A percentile compares a stretch with the other conserved stretches of the same genome.
These are phyloP conservation scores for Neonothopanus nambi DNA, from an alignment of 1,284 basidiomycete species.

Conservation along the genomic window DNA sequence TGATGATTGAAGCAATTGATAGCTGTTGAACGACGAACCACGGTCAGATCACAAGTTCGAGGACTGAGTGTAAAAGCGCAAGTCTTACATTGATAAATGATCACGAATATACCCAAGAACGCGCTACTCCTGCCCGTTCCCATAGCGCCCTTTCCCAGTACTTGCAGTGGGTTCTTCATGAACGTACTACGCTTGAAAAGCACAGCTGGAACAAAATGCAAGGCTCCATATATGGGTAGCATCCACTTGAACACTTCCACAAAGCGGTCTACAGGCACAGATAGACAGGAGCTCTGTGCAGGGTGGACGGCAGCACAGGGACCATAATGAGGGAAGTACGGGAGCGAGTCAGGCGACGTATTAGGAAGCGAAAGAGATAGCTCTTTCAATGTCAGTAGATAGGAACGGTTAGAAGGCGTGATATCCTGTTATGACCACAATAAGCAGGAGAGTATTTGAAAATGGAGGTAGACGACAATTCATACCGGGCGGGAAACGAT, in stretches of 20 bases:
- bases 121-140: slow-evolving; percentile 87
- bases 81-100: slow-evolving; percentile 76
- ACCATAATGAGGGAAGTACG: slow-evolving; percentile 57
- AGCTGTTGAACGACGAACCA: slow-evolving; percentile 37
- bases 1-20: slow-evolving; percentile 78
- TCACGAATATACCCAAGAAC: slow-evolving; percentile 86
- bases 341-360: slow-evolving; percentile 26
- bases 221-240: slow-evolving; percentile 81
- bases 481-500: slow-evolving; percentile 52
- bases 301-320: slow-evolving; percentile 80
- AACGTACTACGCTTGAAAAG: slow-evolving; percentile 73
- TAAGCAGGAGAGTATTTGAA: slow-evolving; percentile 14
- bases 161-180: slow-evolving; percentile 58
- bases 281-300: slow-evolving; percentile 68
- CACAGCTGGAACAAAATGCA: slow-evolving; percentile 87
- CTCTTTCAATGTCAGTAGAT: slow-evolving; percentile 34
- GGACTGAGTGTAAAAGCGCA: not conserved
- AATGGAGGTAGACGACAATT: slow-evolving; percentile 2
- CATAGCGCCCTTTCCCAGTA: slow-evolving; percentile 64
- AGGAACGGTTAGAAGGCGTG: slow-evolving; percentile 40
- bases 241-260: slow-evolving; percentile 86
- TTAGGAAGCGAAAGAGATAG: slow-evolving; percentile 23
- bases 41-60: not conserved
- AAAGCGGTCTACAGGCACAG: slow-evolving; percentile 74
- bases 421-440: slow-evolving; percentile 36